Evolutionary conservation across 176 grass and related monocot species (phyloP).

Genomic region (Musa acuminata): DNA sequence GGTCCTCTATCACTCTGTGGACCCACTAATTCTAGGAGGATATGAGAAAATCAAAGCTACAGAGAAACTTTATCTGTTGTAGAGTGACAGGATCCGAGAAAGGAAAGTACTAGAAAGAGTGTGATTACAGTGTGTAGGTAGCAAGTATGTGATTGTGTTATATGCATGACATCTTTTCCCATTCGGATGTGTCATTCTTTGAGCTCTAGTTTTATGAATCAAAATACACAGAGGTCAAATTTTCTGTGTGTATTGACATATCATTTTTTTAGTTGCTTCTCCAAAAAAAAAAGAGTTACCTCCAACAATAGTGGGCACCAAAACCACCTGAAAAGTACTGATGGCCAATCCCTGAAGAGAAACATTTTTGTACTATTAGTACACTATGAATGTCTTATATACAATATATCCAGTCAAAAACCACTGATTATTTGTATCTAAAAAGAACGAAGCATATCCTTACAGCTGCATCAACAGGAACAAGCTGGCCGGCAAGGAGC

Average conservation of each 20-base stretch:
- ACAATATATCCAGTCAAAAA: not conserved
- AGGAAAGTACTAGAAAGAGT: not conserved
- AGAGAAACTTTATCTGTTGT: not conserved
- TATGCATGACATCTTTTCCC: not conserved
- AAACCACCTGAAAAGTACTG: conserved; percentile 98
- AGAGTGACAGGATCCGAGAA: not conserved
- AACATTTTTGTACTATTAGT: conserved; percentile 5
- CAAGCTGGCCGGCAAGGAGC: conserved; percentile 80
- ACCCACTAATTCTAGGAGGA: not conserved
- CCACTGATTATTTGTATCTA: not conserved
- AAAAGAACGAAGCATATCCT: conserved; percentile 26
- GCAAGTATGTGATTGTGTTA: not conserved
- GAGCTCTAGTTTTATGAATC: not conserved
- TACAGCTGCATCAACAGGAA: conserved; percentile 94
- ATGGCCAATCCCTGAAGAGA: conserved; percentile 71
- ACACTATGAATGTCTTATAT: not conserved
- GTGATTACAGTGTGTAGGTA: not conserved
- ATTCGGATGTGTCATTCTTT: not conserved
- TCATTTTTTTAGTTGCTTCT: not conserved
- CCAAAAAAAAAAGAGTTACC: conserved; percentile 35
- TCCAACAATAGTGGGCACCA: conserved; percentile 87
- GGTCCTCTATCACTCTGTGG: not conserved
- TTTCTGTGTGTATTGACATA: not conserved
- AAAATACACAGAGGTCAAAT: not conserved
- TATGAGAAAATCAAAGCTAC: not conserved